phyloP scores from a whole-genome alignment of 139 green algal species.

The Zygnema circumcarinatum region DNA sequence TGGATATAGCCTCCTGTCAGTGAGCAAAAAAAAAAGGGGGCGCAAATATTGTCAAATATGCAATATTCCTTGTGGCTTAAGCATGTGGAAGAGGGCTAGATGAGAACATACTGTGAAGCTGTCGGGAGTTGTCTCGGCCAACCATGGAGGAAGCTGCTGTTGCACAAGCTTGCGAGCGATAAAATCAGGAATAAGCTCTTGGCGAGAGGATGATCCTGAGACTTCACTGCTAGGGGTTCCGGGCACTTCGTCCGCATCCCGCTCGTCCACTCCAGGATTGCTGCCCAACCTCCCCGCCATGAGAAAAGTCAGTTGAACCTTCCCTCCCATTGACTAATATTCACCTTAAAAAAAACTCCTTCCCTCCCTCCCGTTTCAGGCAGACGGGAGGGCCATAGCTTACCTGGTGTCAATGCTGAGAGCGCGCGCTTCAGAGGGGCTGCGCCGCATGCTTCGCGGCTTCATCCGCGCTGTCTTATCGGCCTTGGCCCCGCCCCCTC shows the following conservation, averaged over 20 bases:
- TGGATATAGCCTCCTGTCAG: conserved; percentile 41
- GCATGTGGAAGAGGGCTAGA: not conserved
- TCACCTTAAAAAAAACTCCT: no score
- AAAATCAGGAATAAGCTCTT: not conserved
- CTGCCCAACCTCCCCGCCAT: not conserved
- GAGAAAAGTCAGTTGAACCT: not conserved
- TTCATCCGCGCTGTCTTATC: not conserved
- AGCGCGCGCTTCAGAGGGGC: not conserved
- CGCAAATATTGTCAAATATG: no score
- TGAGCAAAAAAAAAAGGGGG: not conserved
- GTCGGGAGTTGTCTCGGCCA: conserved; percentile 30
- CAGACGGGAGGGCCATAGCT: no score
- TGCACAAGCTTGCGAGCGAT: not conserved
- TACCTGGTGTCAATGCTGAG: conserved; percentile 13
- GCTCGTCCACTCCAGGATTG: not conserved
- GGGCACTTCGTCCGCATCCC: not conserved
- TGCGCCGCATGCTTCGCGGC: not conserved
- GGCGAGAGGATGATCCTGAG: not conserved
- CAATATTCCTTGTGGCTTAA: no score
- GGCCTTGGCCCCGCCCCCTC: not conserved
- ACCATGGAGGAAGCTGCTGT: conserved; percentile 34
- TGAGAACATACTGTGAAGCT: conserved; percentile 42
- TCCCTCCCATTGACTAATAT: no score
- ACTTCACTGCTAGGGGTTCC: conserved; percentile 11
- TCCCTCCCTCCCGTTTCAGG: no score